Evolutionary conservation across 805 yeast genomes (phyloP).

Genomic region (Cephaloascus albidus): DNA sequence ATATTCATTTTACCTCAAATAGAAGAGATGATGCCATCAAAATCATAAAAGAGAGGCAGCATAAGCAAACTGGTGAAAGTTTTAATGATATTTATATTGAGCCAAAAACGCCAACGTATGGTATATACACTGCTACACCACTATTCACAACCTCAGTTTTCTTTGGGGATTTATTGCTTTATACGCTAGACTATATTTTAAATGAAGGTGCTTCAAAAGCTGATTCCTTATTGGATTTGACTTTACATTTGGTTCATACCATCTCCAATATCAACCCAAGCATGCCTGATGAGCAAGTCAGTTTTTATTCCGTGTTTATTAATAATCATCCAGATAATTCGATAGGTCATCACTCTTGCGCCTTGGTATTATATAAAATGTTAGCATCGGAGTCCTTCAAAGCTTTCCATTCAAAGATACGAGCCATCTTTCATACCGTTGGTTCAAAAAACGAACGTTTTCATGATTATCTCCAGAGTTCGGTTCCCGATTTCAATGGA

Average conservation of each 20-base stretch:
- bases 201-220: slow-evolving; percentile 24
- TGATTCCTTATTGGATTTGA: slow-evolving; percentile 50
- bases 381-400: slow-evolving; percentile 30
- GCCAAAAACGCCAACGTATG: slow-evolving; percentile 35
- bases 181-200: slow-evolving; percentile 31
- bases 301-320: background rate
- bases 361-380: slow-evolving; percentile 17
- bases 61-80: slow-evolving; percentile 25
- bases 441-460: background rate
- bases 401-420: slow-evolving; percentile 42
- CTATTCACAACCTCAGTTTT: slow-evolving; percentile 41
- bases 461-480: slow-evolving; percentile 7
- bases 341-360: background rate
- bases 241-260: slow-evolving; percentile 63
- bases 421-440: slow-evolving; percentile 35
- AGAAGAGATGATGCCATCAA: slow-evolving; percentile 78
- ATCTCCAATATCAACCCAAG: slow-evolving; percentile 19
- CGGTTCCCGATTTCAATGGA: slow-evolving; percentile 3
- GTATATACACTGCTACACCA: slow-evolving; percentile 35
- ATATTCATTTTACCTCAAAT: slow-evolving; percentile 67
- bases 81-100: slow-evolving; percentile 43
- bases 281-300: background rate
- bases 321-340: background rate
- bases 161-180: slow-evolving; percentile 45
- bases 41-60: slow-evolving; percentile 41